A percentile compares a stretch with the other conserved stretches of the same genome.
Conservation (phyloP, 768 basidiomycete genomes). For the Melanogaster broomeanus region DNA sequence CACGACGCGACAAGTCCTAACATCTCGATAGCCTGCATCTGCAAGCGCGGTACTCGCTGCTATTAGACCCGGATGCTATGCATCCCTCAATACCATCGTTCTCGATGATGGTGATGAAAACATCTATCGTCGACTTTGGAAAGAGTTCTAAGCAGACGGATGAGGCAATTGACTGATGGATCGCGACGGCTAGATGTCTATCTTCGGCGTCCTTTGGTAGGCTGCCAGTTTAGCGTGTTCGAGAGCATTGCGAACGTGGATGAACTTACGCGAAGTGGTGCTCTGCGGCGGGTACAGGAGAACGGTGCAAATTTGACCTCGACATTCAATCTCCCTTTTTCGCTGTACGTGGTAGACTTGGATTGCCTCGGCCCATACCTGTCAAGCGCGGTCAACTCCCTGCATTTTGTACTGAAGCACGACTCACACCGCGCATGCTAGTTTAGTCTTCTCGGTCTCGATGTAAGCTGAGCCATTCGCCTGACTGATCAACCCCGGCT, state of each 20-base stretch:
- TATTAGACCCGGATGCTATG: constrained; percentile 79
- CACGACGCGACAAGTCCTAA: constrained; percentile 85
- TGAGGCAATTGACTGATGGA: constrained; percentile 84
- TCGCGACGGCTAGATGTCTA: constrained; percentile 74
- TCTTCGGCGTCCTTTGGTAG: constrained; percentile 89
- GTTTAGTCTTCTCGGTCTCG: constrained; percentile 88
- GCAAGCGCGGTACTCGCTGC: constrained; percentile 91
- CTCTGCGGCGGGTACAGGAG: constrained; percentile 73
- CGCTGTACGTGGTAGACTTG: constrained; percentile 78
- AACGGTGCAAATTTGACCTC: constrained; percentile 98
- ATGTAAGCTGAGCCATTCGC: constrained; percentile 98
- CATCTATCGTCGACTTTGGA: constrained; percentile 94
- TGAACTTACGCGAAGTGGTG: constrained; percentile 79
- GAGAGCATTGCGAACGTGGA: neutral
- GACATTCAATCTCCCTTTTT: constrained; percentile 87
- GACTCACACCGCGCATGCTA: constrained; percentile 93
- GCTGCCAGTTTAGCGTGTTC: constrained; percentile 3
- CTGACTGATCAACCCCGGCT: constrained; percentile 87
- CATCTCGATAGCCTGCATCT: constrained; percentile 92
- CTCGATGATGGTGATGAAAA: constrained; percentile 88
- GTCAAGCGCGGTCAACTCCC: neutral
- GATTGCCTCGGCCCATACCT: constrained; percentile 88
- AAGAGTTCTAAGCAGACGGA: constrained; percentile 84
- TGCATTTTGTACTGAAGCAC: neutral
- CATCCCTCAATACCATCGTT: constrained; percentile 91